A percentile compares a stretch with the other conserved stretches of the same genome.
These are phyloP conservation scores for Pseudogymnoascus sp. DNA, from an alignment of 2,329 filamentous ascomycete species.

Conservation along the genomic window DNA sequence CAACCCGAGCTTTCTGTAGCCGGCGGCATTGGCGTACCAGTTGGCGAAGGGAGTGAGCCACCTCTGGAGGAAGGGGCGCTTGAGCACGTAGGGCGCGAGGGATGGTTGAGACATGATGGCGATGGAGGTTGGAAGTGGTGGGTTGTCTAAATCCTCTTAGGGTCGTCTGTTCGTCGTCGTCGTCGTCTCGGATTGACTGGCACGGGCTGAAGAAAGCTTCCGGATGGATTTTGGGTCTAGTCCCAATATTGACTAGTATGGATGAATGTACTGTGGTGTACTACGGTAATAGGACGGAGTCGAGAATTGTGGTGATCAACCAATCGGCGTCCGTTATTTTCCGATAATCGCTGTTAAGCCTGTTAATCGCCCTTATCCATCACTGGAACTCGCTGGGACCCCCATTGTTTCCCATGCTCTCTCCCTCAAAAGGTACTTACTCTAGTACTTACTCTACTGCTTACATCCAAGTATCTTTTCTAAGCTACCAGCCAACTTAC, in stretches of 20 bases:
- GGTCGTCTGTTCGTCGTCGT: constrained; percentile 10
- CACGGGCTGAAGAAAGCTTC: not conserved
- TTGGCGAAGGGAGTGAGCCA: constrained; percentile 73
- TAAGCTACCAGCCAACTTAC: not conserved
- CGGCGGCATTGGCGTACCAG: constrained; percentile 84
- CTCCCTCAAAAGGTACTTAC: no score
- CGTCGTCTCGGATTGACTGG: constrained; percentile 3
- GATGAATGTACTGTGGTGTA: not conserved
- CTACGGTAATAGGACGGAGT: not conserved
- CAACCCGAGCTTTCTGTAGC: constrained; percentile 88
- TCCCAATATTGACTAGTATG: not conserved
- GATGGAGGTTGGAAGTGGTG: constrained; percentile 10
- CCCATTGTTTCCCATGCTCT: not conserved
- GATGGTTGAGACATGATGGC: constrained; percentile 35
- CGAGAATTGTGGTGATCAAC: not conserved
- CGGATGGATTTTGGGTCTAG: not conserved
- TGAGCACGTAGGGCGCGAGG: constrained; percentile 68
- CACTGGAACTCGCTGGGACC: not conserved
- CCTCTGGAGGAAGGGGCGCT: constrained; percentile 77
- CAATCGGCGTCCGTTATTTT: not conserved
- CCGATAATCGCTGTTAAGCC: not conserved
- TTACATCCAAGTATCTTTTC: no score
- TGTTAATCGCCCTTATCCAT: not conserved
- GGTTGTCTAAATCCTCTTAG: not conserved
- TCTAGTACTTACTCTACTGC: not conserved